Evolutionary conservation across 2,329 filamentous ascomycete species (phyloP), one percentile per base, ranked within the genome.

Genomic region (Trichoderma simmonsii): DNA sequence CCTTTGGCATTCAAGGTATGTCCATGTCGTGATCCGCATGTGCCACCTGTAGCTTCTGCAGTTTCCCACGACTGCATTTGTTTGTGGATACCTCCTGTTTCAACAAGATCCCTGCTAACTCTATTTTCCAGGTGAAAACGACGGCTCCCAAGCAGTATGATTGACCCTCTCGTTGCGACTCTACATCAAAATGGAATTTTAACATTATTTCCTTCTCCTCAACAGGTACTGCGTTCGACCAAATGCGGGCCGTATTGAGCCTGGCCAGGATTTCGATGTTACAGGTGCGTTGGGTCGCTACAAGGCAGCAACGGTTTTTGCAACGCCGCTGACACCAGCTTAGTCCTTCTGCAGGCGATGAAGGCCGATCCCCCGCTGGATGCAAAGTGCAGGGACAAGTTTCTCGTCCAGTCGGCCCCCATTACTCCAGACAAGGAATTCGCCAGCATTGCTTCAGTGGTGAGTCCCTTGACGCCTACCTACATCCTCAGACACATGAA

Each of bases 291-390:
- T 65, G 28, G 18, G 26, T 21, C 43, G n/a, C 57, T 43, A 24
- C 43, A 69, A 32, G 57, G 56, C 30, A 70, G 57, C 26, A 51
- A 30, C 36, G 26, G 57, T n/a, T 59, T 54, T 48, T n/a, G 51
- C 64, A 71, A 75, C 72, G 68, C 66, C 70, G 73, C 75, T 77
- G 70, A 78, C 75, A 73, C 48, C 15, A 56, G 57, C 60, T 67
- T 74, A 97, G 96, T 99, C 72, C 91, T 98, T 48, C 90, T 99
- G 56, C 96, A 99, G 85, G 94, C 95, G 28, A 98, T 99, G 96
- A 98, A 97, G 86, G 90, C 94, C 79, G 95, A 98, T 79, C 95
- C 95, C 71, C 89, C 95, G 24, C 82, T 86, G 72, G 95, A 97
- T 81, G 91, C 92, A 74, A 95, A 94, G 82, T 99, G 96, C 86